Evolutionary conservation across 768 basidiomycete genomes (phyloP).

Genomic region (Trametes cinnabarina): DNA sequence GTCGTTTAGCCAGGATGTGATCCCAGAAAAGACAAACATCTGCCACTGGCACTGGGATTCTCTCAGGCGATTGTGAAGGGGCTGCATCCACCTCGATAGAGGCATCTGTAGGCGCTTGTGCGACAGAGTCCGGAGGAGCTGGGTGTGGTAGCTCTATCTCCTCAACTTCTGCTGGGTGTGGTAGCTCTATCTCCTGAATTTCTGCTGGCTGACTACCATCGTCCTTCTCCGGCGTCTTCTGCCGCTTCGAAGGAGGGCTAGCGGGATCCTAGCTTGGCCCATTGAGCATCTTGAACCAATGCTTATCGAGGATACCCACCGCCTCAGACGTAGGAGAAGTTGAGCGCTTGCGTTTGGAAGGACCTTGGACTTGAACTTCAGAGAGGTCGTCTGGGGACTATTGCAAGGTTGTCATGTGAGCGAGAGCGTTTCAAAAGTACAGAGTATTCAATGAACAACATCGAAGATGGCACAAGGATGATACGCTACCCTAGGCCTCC

Average conservation of each 20-base stretch:
- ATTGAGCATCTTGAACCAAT: background rate
- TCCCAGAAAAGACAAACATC: background rate
- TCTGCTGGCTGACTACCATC: background rate
- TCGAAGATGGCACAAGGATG: too few species aligned
- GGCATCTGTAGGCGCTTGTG: background rate
- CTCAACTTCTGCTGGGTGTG: slow-evolving; percentile 1
- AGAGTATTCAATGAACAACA: too few species aligned
- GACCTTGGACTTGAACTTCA: too few species aligned
- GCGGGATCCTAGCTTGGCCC: background rate
- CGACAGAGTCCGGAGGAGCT: background rate
- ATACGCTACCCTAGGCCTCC: too few species aligned
- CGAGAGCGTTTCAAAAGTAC: too few species aligned
- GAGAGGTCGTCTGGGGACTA: too few species aligned
- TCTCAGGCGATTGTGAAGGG: too few species aligned
- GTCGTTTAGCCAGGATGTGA: background rate
- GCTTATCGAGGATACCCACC: background rate
- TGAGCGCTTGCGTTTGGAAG: slow-evolving; percentile 25
- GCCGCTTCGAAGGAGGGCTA: slow-evolving; percentile 20
- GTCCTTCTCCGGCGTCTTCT: slow-evolving; percentile 18
- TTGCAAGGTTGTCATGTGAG: too few species aligned
- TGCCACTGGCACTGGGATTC: background rate
- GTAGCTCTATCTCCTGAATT: background rate
- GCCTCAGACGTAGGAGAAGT: background rate
- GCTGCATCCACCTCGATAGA: background rate
- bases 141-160: background rate